Base-by-base conservation (phyloP, 192 early-diverging fungal species). In the Rhizophagus clarus region DNA sequence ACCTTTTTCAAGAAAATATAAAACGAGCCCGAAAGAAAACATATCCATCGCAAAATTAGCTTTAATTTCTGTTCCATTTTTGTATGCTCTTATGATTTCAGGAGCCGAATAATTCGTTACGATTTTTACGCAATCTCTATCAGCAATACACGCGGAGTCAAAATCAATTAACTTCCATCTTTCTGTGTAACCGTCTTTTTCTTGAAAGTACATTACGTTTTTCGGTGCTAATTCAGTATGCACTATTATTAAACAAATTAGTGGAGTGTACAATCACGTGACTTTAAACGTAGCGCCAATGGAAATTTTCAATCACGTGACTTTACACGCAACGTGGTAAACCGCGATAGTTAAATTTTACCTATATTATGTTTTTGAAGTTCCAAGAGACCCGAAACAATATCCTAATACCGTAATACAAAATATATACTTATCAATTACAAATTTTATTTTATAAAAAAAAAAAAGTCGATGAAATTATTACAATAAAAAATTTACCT, bases 171-270 rank as follows among this genome's bases (percentile, higher is more conserved):
- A 72, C 0, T 72, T 72, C 70, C 37, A 72, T 1, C 32, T 45
- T 72, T 45, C 70, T 8, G 17, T 20, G 17, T 51, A 51, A 51
- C 49, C 49, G 6, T 51, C 14, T 51, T 51, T 51, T 5, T 72
- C 42, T 12, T 37, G 15, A 72, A 72, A 72, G 14, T 11, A 72
- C 70, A 72, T 72, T 45, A 72, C 45, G n/a, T 72, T 26, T 72
- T 45, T 45, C 7, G 37, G 70, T 40, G 70, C 0, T 24, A 72
- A 72, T 24, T 72, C 24, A 31, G 4, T 32, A 72, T 72, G 32
- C 11, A 72, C 70, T 42, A 72, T 63, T 63, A 28, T 7, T 14
- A 28, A 12, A 2, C 9, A 28, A 28, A 37, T 37, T 7, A 37
- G n/a, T n/a, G n/a, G n/a, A 37, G 8, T 8, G 8, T 37, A 32